Percentiles rank a stretch among this genome's conserved stretches.
Conservation (phyloP, 345 rosid genomes). For the Linum lewisii region DNA sequence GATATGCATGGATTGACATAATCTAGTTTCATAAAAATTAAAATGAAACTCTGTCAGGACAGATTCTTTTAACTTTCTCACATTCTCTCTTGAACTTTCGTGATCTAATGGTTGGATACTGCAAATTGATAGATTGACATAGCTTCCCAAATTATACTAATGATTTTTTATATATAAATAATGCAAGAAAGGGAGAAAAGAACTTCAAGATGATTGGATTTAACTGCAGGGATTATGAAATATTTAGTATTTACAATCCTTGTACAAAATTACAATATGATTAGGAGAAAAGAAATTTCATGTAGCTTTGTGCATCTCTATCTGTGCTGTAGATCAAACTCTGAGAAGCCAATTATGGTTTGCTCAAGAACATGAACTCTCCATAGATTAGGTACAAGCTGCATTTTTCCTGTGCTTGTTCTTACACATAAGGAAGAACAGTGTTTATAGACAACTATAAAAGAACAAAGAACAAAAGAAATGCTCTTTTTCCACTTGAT, state of each 20-base stretch:
- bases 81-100: background rate
- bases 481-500: background rate
- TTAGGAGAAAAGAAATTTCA: background rate
- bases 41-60: background rate
- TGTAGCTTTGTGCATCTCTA: too few relatives aligned
- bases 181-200: too few relatives aligned
- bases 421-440: background rate
- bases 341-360: background rate
- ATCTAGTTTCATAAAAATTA: too few relatives aligned
- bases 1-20: background rate
- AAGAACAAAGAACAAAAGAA: background rate
- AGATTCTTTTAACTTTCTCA: background rate
- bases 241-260: background rate
- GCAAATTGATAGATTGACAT: too few relatives aligned
- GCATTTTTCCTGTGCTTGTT: background rate
- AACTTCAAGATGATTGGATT: background rate
- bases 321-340: too few relatives aligned
- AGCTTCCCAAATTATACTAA: too few relatives aligned
- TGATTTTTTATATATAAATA: too few relatives aligned
- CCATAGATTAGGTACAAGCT: background rate
- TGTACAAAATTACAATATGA: background rate
- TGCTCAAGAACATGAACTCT: background rate
- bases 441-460: background rate
- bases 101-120: background rate
- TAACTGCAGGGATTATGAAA: background rate